Evolutionary conservation across 495 filamentous ascomycete genomes (phyloP), one percentile per base, ranked within the genome.

Genomic region (Schizothecium vesticola): DNA sequence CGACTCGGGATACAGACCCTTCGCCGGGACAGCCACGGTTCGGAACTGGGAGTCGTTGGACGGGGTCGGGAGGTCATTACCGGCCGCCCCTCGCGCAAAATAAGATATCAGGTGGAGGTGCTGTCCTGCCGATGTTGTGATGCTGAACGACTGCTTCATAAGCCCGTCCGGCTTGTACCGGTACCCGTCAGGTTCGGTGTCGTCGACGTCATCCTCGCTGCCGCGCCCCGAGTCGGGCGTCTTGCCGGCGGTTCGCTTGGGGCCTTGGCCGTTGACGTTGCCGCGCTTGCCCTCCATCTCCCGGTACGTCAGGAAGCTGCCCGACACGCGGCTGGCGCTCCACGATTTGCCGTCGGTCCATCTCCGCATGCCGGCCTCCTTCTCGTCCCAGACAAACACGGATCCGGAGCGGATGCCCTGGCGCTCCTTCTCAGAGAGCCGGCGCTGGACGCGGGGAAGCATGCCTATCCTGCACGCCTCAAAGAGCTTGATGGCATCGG

Each of bases 131-230:
- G 91, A 90, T 3, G 94, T 98, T 4, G 94, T 97, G 76, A 99
- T 98, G 82, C 94, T 97, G 84, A 98, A 99, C 0, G 95, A 98
- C 79, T 99, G 95, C 83, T 99, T 99, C 93, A 97, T 97, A 43
- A 99, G 82, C 0, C 95, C 95, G 73, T 98, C 95, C 1, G 91
- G 90, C 81, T 99, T 99, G 80, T 99, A 99, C 64, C 94, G 86
- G 77, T 98, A 99, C 13, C 95, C 95, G 77, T 99, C 95, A 0
- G 91, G 95, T 43, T 94, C 95, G 57, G 92, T 92, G 31, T 94
- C 92, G 68, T 89, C 89, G 70, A 88, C 86, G 60, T 90, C 90
- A 26, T 91, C 92, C 72, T 97, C 94, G 75, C 91, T 94, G 33
- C 89, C 87, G 71, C 89, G 86, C 64, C 83, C 83, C 72, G 90